A percentile compares a stretch with the other conserved stretches of the same genome.
These are phyloP conservation scores for Penicillium sp. DNA, from an alignment of 2,329 filamentous ascomycete genomes.

Conservation along the genomic window DNA sequence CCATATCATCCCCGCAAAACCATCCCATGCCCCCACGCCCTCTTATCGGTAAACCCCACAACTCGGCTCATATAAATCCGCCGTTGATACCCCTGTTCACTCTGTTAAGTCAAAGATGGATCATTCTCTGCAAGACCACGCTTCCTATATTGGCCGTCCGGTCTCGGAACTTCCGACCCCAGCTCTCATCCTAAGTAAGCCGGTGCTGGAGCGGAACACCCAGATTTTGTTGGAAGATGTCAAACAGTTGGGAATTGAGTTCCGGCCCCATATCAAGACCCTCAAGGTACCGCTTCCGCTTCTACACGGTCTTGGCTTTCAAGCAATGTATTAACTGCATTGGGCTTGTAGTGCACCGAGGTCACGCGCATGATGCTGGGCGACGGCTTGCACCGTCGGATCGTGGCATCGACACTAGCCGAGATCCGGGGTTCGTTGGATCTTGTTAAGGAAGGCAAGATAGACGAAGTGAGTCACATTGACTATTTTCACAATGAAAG, in stretches of 20 bases:
- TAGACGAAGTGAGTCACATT: conserved; percentile 36
- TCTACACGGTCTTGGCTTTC: neutral
- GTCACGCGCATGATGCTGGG: conserved; percentile 43
- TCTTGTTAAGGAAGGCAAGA: conserved; percentile 38
- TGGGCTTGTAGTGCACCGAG: conserved; percentile 10
- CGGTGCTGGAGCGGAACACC: conserved; percentile 39
- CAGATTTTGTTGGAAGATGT: conserved; percentile 39
- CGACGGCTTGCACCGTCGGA: conserved; percentile 35
- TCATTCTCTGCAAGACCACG: conserved; percentile 29
- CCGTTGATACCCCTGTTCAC: neutral
- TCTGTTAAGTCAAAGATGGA: conserved; percentile 23
- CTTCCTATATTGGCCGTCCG: conserved; percentile 36
- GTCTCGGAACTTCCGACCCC: conserved; percentile 39
- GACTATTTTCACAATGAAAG: neutral
- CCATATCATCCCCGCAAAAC: neutral
- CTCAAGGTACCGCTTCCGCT: conserved; percentile 34
- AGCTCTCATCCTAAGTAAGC: conserved; percentile 39
- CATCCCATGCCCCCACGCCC: neutral
- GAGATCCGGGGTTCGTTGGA: conserved; percentile 42
- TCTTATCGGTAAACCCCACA: neutral
- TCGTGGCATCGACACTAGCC: conserved; percentile 41
- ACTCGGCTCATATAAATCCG: neutral
- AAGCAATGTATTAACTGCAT: neutral
- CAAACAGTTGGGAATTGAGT: conserved; percentile 35
- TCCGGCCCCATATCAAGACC: conserved; percentile 47